Evolutionary conservation across 192 early-diverging fungal genomes (phyloP).

Genomic region (Coemansia sp.): DNA sequence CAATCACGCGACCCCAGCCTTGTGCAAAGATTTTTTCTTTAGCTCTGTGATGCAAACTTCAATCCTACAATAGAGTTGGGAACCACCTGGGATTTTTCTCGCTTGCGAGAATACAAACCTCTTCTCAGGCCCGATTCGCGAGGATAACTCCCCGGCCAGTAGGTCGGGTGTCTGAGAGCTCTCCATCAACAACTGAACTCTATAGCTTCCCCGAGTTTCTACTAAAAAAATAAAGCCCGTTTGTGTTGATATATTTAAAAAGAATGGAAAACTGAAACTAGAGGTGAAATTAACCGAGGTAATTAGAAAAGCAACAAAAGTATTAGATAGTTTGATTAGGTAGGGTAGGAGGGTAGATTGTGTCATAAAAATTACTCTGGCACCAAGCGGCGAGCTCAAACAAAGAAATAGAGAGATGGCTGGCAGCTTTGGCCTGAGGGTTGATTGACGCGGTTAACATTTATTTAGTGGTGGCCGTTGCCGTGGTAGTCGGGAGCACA

Average conservation of each 20-base stretch:
- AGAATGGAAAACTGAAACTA: background rate
- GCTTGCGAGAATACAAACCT: constrained; percentile 28
- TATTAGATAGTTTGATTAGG: background rate
- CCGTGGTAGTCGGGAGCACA: constrained; percentile 14
- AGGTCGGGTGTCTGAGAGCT: constrained; percentile 50
- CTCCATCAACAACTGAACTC: background rate
- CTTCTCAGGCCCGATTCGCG: constrained; percentile 40
- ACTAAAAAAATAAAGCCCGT: background rate
- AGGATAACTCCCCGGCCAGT: constrained; percentile 24
- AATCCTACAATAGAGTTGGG: constrained; percentile 39
- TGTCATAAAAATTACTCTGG: background rate
- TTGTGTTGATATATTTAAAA: background rate
- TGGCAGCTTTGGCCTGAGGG: too few relatives aligned
- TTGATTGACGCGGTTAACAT: too few relatives aligned
- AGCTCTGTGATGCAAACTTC: constrained; percentile 35
- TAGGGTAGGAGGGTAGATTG: background rate
- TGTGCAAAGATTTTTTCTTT: background rate
- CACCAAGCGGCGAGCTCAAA: background rate
- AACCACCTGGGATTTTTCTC: constrained; percentile 21
- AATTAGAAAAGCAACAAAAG: background rate
- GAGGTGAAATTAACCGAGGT: background rate
- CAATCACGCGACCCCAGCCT: too few relatives aligned
- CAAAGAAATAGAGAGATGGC: background rate
- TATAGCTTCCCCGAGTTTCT: too few relatives aligned
- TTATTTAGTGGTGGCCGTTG: too few relatives aligned